A percentile compares a stretch with the other conserved stretches of the same genome.
phyloP scores from a whole-genome alignment of 345 rosid species.

The Draba incana region DNA sequence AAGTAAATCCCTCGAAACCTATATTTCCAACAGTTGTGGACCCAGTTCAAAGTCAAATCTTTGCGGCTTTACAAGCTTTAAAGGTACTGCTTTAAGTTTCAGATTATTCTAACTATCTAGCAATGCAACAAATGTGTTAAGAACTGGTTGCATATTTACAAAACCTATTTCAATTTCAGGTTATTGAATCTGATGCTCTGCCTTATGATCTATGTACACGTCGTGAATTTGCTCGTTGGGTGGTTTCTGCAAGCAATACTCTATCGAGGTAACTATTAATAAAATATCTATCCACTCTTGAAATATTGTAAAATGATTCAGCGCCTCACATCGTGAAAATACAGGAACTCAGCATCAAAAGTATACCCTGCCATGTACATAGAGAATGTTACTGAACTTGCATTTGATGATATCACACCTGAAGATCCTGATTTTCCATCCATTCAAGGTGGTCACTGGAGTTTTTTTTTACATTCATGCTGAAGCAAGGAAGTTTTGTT shows the following conservation, averaged over 20 bases:
- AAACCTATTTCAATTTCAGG: constrained; percentile 48
- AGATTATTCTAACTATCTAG: neutral
- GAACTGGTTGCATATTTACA: neutral
- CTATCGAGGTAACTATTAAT: constrained; percentile 60
- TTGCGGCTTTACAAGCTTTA: constrained; percentile 79
- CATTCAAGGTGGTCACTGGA: constrained; percentile 78
- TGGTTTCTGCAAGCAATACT: constrained; percentile 77
- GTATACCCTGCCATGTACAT: constrained; percentile 96
- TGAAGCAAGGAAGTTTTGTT: neutral
- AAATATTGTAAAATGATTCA: constrained; percentile 15
- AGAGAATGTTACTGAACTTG: constrained; percentile 87
- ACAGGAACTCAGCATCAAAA: constrained; percentile 75
- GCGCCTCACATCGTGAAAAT: neutral
- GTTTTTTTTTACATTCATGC: neutral
- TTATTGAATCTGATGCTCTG: constrained; percentile 73
- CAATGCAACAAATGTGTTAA: neutral
- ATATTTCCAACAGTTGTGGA: constrained; percentile 73
- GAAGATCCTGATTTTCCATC: constrained; percentile 89
- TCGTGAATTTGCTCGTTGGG: constrained; percentile 93
- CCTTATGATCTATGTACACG: constrained; percentile 87
- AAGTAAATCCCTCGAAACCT: constrained; percentile 60
- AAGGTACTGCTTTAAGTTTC: constrained; percentile 52
- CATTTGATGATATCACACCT: constrained; percentile 83
- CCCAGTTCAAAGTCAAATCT: constrained; percentile 81
- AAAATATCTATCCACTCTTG: neutral